These are phyloP conservation scores for Castanea mollissima DNA, from an alignment of 306 rosid genomes.

Conservation along the genomic window DNA sequence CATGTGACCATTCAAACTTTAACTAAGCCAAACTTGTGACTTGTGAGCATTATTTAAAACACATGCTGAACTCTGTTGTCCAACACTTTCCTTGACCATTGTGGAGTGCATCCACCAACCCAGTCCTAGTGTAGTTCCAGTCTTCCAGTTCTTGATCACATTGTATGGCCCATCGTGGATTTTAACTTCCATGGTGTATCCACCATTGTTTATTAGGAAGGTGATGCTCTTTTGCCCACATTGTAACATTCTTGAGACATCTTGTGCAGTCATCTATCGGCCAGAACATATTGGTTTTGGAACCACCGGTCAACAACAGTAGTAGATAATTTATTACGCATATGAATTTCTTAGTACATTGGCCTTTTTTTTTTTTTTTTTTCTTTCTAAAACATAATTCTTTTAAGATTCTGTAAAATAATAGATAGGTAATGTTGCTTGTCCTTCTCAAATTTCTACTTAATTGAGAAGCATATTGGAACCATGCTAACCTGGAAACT, in stretches of 20 bases:
- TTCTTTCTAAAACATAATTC: too few relatives aligned
- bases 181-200: conserved; percentile 53
- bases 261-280: conserved; percentile 43
- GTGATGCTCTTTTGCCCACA: conserved; percentile 36
- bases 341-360: background rate
- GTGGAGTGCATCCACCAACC: conserved; percentile 44
- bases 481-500: conserved; percentile 40
- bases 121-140: conserved; percentile 50
- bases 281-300: background rate
- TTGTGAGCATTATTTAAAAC: background rate
- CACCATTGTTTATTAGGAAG: conserved; percentile 50
- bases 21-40: background rate
- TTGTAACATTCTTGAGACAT: conserved; percentile 44
- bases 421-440: too few relatives aligned
- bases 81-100: conserved; percentile 49
- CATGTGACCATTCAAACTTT: background rate
- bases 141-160: conserved; percentile 61
- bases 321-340: background rate
- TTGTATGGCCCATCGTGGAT: conserved; percentile 54
- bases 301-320: background rate
- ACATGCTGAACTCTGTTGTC: conserved; percentile 36
- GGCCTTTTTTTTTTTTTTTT: too few relatives aligned
- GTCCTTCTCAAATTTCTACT: too few relatives aligned
- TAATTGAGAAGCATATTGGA: background rate
- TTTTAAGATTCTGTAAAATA: background rate